Evolutionary conservation across 306 rosid genomes (phyloP).

Genomic region (Oxytropis ochrocephala): DNA sequence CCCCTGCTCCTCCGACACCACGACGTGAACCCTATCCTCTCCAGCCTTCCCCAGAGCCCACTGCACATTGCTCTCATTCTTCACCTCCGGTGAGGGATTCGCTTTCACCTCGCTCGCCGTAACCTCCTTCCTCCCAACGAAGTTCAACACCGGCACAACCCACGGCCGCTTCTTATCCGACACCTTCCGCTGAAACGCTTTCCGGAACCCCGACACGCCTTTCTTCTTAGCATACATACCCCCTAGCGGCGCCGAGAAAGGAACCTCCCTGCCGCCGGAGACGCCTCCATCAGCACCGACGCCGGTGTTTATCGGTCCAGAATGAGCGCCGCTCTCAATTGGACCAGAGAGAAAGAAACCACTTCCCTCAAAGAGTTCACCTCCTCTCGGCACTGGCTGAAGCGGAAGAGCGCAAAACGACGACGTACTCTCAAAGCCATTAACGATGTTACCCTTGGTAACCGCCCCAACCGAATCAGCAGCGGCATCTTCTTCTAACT

Average conservation of each 20-base stretch:
- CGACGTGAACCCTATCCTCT: conserved; percentile 91
- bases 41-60: conserved; percentile 94
- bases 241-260: conserved; percentile 85
- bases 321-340: conserved; percentile 75
- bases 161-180: conserved; percentile 86
- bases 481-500: conserved; percentile 49
- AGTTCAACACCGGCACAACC: conserved; percentile 82
- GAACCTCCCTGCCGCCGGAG: conserved; percentile 20
- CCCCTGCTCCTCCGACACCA: conserved; percentile 85
- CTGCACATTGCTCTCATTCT: conserved; percentile 57
- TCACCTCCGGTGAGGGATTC: conserved; percentile 9
- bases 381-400: conserved; percentile 70
- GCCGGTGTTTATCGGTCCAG: conserved; percentile 68
- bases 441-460: conserved; percentile 44
- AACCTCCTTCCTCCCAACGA: conserved; percentile 62
- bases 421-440: conserved; percentile 84
- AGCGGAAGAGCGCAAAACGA: conserved; percentile 81
- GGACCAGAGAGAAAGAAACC: conserved; percentile 95
- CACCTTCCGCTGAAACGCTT: conserved; percentile 57
- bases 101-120: conserved; percentile 34
- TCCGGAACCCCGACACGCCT: conserved; percentile 59
- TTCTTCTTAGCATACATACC: conserved; percentile 49
- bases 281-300: neutral
- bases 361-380: conserved; percentile 56
- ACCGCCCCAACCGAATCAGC: conserved; percentile 17